A percentile compares a stretch with the other conserved stretches of the same genome.
Conservation (phyloP, 208 protist species). For the Leishmania tarentolae region DNA sequence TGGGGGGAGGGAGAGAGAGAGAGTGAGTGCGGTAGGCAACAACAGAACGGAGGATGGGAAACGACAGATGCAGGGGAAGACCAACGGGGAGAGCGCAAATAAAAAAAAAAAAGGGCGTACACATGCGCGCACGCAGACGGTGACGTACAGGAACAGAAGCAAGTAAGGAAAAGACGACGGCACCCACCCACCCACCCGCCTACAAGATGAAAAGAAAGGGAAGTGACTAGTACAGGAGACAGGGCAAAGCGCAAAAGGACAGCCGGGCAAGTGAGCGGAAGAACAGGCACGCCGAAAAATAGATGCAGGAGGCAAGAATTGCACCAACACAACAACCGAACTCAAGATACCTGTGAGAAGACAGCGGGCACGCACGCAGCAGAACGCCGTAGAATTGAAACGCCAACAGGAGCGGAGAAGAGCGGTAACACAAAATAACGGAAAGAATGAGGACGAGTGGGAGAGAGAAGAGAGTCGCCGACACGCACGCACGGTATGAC, state of each 20-base stretch:
- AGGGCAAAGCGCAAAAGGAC: not conserved
- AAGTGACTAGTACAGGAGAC: not conserved
- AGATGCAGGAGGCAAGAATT: not conserved
- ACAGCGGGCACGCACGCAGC: not conserved
- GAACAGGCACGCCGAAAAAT: not conserved
- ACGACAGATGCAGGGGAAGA: not conserved
- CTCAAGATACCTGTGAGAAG: not conserved
- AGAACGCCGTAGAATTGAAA: not conserved
- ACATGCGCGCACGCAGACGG: slow-evolving; percentile 7
- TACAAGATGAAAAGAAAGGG: not conserved
- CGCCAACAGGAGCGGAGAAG: not conserved
- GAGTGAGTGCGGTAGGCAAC: too few relatives aligned
- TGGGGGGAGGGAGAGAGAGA: not conserved
- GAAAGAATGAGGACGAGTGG: not conserved
- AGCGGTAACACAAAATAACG: not conserved
- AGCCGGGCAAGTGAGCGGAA: not conserved
- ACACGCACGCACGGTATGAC: not conserved
- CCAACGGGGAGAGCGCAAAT: not conserved
- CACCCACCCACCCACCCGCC: not conserved
- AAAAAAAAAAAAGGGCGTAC: not conserved
- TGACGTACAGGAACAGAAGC: slow-evolving; percentile 12
- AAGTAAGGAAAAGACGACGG: not conserved
- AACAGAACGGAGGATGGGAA: not conserved
- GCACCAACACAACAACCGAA: not conserved
- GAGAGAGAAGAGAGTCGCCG: not conserved